Evolutionary conservation across 176 grass and related monocot species (phyloP), one percentile per base, ranked within the genome.

Genomic region (Elaeis guineensis): DNA sequence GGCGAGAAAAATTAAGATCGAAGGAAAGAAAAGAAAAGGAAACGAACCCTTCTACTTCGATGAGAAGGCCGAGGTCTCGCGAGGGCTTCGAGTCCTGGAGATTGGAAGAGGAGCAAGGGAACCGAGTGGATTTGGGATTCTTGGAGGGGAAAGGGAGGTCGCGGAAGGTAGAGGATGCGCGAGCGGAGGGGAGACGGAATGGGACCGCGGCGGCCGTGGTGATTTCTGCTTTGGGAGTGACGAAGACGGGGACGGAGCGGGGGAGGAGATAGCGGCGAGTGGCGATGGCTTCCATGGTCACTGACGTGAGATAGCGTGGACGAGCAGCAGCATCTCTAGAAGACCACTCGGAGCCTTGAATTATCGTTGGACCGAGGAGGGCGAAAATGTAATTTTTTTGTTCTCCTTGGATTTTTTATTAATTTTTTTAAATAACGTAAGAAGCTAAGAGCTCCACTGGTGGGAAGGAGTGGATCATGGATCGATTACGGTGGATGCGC

Each of bases 1-100:
- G 6, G 21, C 19, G 22, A 56, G 4, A 1, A 56, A 56, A 56
- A 20, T 17, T 9, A 56, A 7, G 19, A 56, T 17, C 4, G 6
- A 29, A 59, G 2, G 2, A 59, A 28, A 22, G 24, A 28, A 29
- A n/a, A 16, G 1, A 30, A 25, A 26, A 76, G 58, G 58, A 73
- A 54, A 50, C 63, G 21, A 76, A 76, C 74, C 74, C 65, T 69
- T 77, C 74, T 0, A 77, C 74, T 77, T 77, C 74, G 61, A 77
- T 54, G 19, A 77, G 55, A 44, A 77, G 64, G 8, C 56, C 64
- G 24, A 77, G 74, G 18, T 69, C 56, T 5, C 6, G 18, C 17
- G 74, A 77, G n/a, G 1, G 28, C 23, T 15, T 30, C 17, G 64
- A 21, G 3, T 61, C 56, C 6, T 28, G 16, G 19, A 49, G 61